A percentile compares a stretch with the other conserved stretches of the same genome.
phyloP scores from a whole-genome alignment of 1,284 basidiomycete genomes.

The Papiliotrema laurentii region DNA sequence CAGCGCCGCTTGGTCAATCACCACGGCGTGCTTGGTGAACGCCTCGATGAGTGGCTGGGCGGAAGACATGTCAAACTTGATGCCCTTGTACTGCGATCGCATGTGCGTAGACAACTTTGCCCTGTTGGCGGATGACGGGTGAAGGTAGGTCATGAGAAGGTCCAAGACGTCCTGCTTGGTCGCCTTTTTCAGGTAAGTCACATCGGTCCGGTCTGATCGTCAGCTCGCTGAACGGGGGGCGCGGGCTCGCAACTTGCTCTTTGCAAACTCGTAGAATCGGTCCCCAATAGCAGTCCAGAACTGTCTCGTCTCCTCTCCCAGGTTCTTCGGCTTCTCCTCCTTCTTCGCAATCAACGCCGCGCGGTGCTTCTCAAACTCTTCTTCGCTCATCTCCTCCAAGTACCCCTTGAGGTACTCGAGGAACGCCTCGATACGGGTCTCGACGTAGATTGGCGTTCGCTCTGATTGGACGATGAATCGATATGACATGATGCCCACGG shows the following conservation, averaged over 20 bases:
- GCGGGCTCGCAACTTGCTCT: slow-evolving; percentile 52
- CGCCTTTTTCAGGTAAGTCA: slow-evolving; percentile 58
- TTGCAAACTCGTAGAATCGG: slow-evolving; percentile 71
- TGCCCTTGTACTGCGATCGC: slow-evolving; percentile 54
- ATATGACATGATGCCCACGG: slow-evolving; percentile 66
- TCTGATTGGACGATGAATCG: slow-evolving; percentile 92
- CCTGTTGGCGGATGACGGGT: slow-evolving; percentile 64
- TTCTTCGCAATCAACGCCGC: slow-evolving; percentile 63
- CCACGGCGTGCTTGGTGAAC: slow-evolving; percentile 56
- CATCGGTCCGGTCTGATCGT: slow-evolving; percentile 61
- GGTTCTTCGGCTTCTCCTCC: slow-evolving; percentile 68
- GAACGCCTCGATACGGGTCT: slow-evolving; percentile 83
- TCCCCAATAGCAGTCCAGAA: slow-evolving; percentile 70
- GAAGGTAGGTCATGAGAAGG: slow-evolving; percentile 66
- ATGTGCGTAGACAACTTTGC: slow-evolving; percentile 79
- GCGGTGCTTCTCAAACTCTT: slow-evolving; percentile 64
- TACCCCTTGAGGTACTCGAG: slow-evolving; percentile 63
- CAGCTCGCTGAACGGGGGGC: neutral
- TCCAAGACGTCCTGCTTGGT: slow-evolving; percentile 74
- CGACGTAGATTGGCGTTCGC: slow-evolving; percentile 74
- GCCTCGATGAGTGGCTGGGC: slow-evolving; percentile 60
- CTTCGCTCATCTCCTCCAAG: slow-evolving; percentile 58
- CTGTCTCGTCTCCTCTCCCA: slow-evolving; percentile 59
- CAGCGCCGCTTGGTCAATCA: slow-evolving; percentile 53
- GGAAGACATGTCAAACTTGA: slow-evolving; percentile 62